Percentiles rank a stretch among this genome's conserved stretches.
These are phyloP conservation scores for Rhizopogon vulgaris DNA, from an alignment of 768 basidiomycete genomes.

Conservation along the genomic window DNA sequence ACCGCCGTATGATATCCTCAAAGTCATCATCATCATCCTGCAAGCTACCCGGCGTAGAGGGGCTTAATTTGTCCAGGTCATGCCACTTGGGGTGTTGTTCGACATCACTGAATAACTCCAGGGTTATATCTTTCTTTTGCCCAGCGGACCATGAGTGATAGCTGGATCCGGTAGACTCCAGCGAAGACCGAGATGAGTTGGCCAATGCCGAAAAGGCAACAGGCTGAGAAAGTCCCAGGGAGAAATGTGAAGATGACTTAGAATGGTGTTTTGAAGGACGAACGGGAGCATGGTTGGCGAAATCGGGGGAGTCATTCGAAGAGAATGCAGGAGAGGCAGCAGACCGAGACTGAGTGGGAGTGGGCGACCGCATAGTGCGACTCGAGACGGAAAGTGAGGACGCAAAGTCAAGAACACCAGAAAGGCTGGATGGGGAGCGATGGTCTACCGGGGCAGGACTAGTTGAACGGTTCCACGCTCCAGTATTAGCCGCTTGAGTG, in stretches of 20 bases:
- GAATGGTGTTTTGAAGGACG: constrained; percentile 52
- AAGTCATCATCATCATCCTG: constrained; percentile 52
- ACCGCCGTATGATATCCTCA: constrained; percentile 60
- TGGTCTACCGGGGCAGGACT: constrained; percentile 28
- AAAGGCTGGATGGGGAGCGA: constrained; percentile 42
- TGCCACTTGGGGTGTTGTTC: constrained; percentile 58
- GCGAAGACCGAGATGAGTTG: constrained; percentile 73
- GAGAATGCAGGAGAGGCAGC: constrained; percentile 42
- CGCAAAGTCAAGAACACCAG: constrained; percentile 40
- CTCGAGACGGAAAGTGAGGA: constrained; percentile 37
- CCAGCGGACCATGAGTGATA: constrained; percentile 76
- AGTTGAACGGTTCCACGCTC: constrained; percentile 23
- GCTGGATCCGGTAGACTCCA: constrained; percentile 78
- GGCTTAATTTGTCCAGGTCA: constrained; percentile 50
- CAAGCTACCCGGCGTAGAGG: constrained; percentile 43
- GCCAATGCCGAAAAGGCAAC: constrained; percentile 65
- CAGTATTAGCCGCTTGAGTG: constrained; percentile 21
- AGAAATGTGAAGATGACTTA: constrained; percentile 44
- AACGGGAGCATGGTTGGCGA: constrained; percentile 31
- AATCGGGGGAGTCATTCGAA: constrained; percentile 20
- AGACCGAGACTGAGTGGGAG: constrained; percentile 63
- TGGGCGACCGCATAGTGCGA: constrained; percentile 49
- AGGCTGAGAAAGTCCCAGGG: constrained; percentile 45
- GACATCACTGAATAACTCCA: constrained; percentile 46
- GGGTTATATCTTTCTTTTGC: constrained; percentile 45